Percentiles rank a stretch among this genome's conserved stretches.
Evolutionary conservation across 345 rosid genomes (phyloP).

Genomic region (Capsella bursapastoris): DNA sequence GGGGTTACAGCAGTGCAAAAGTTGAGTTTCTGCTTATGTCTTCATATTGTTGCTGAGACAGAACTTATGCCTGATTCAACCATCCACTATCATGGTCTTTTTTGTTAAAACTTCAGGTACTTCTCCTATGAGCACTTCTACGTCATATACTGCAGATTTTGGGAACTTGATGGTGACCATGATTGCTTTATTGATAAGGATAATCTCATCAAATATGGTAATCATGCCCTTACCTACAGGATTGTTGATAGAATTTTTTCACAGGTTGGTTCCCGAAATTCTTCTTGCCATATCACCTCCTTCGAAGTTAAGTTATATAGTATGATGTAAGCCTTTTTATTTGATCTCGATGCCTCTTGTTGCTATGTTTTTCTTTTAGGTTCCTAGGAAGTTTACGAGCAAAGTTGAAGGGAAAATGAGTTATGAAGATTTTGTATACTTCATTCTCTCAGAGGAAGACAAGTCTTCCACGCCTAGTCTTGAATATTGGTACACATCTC

Average conservation of each 20-base stretch:
- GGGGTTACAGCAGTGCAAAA: neutral
- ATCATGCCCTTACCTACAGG: slow-evolving; percentile 74
- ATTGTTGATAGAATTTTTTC: slow-evolving; percentile 79
- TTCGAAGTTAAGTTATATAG: neutral
- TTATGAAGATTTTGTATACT: slow-evolving; percentile 87
- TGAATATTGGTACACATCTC: slow-evolving; percentile 66
- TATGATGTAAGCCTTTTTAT: neutral
- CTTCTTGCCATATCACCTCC: neutral
- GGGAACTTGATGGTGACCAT: slow-evolving; percentile 75
- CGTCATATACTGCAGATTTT: slow-evolving; percentile 74
- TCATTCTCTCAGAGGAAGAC: slow-evolving; percentile 83
- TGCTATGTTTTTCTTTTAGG: slow-evolving; percentile 44
- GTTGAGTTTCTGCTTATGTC: neutral
- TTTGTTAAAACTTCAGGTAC: slow-evolving; percentile 51
- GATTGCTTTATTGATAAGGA: slow-evolving; percentile 73
- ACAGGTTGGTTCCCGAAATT: slow-evolving; percentile 56
- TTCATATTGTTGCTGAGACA: neutral
- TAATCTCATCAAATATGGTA: slow-evolving; percentile 70
- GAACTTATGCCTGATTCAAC: neutral
- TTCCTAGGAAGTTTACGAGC: slow-evolving; percentile 67
- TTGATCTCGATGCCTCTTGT: slow-evolving; percentile 12
- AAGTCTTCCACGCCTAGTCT: slow-evolving; percentile 78
- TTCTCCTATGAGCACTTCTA: slow-evolving; percentile 83
- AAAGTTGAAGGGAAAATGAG: slow-evolving; percentile 72
- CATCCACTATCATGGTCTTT: neutral